Percentiles rank a stretch among this genome's conserved stretches.
Evolutionary conservation across 805 yeast species (phyloP).

Genomic region (Candida loeiensis): DNA sequence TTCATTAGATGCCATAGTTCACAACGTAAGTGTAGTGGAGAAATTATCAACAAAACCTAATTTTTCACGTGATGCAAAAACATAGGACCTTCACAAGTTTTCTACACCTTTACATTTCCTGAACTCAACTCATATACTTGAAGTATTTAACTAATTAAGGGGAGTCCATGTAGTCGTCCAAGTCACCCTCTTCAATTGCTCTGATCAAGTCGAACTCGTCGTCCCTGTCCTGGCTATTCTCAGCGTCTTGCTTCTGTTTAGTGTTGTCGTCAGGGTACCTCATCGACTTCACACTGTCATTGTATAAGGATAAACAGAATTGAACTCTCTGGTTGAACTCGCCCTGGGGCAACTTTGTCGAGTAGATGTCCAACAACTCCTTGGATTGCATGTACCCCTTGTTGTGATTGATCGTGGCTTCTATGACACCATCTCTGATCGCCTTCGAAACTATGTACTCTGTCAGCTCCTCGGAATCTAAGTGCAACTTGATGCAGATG

Average conservation of each 20-base stretch:
- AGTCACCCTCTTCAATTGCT: constrained; percentile 55
- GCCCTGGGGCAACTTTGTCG: constrained; percentile 80
- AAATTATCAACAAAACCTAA: not conserved
- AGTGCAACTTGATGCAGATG: constrained; percentile 84
- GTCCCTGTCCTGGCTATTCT: constrained; percentile 32
- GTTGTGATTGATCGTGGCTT: constrained; percentile 88
- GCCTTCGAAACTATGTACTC: constrained; percentile 97
- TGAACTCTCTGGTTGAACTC: constrained; percentile 91
- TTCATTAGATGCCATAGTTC: constrained; percentile 5
- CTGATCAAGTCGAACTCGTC: constrained; percentile 42
- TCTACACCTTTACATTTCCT: too few species aligned
- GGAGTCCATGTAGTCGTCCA: constrained; percentile 47
- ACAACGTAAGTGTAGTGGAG: not conserved
- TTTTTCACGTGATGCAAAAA: not conserved
- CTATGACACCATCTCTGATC: constrained; percentile 95
- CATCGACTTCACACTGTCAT: constrained; percentile 92
- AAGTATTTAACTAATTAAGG: constrained; percentile 1
- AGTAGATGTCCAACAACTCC: constrained; percentile 81
- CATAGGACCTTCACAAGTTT: too few species aligned
- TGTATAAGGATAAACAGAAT: constrained; percentile 85
- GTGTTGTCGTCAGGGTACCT: constrained; percentile 62
- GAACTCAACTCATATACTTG: not conserved
- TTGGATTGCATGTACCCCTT: constrained; percentile 87
- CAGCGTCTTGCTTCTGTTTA: constrained; percentile 28
- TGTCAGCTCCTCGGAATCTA: constrained; percentile 92